Evolutionary conservation across 2,329 filamentous ascomycete genomes (phyloP), one percentile per base, ranked within the genome.

Genomic region (Davidsoniella virescens): DNA sequence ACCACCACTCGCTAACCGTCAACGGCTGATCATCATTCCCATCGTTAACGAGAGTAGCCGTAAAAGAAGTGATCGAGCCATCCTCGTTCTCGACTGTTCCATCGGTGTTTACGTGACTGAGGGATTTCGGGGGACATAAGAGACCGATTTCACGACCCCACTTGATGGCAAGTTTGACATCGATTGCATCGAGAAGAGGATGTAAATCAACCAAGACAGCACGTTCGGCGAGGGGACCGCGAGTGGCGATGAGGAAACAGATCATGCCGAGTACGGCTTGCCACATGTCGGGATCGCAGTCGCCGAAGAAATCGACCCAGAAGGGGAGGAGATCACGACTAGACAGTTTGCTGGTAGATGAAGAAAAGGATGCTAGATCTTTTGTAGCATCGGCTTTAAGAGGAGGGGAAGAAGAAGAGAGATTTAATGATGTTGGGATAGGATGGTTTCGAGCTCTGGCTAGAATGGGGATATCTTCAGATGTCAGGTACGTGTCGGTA

Each of bases 261-360:
- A 85, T 69, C 4, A 78, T 72, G 4, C 75, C 71, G 4, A 86
- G 61, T 9, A 82, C 69, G 55, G 77, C 72, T 49, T 73, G 70
- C 81, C 84, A 87, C 50, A 78, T 71, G 0, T 67, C 63, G n/a
- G 61, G 61, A 53, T 84, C 71, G 0, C 75, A 57, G 5, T 71
- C 65, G 6, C 75, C 78, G 54, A 82, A 76, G 53, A 87, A 78
- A 60, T 82, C 80, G 48, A 77, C 73, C 84, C 84, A 88, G 48
- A 85, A 71, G 0, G 84, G 84, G 3, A 85, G 66, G 40, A 75
- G 72, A 9, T 69, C 67, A 4, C 57, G 58, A 2, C 29, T 33
- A 33, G 29, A 33, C 12, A 4, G 29, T 33, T 9, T 33, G 29
- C 29, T 12, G 29, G 1, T 8, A 9, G 12, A 12, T 4, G 29